A percentile compares a stretch with the other conserved stretches of the same genome.
Conservation (phyloP, 345 rosid genomes). For the Lepidium didymum region DNA sequence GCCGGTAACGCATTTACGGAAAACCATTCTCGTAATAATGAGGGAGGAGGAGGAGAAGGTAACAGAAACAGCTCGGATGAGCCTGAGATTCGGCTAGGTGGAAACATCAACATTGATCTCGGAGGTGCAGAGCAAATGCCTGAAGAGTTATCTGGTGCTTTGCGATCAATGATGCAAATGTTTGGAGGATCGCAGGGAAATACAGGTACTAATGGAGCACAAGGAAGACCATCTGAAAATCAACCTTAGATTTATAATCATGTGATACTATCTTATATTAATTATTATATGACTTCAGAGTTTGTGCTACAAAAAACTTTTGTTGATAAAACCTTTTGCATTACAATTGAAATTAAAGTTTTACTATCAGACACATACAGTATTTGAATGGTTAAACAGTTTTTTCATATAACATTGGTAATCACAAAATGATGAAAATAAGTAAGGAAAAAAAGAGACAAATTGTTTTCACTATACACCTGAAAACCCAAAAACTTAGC, state of each 20-base stretch:
- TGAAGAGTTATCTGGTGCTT: constrained; percentile 46
- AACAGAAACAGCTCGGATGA: constrained; percentile 7
- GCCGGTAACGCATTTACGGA: constrained; percentile 11
- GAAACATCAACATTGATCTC: constrained; percentile 18
- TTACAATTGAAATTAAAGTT: not conserved
- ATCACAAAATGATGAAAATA: not conserved
- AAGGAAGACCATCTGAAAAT: constrained; percentile 36
- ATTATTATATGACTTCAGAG: not conserved
- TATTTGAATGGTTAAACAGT: not conserved
- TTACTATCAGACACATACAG: not conserved
- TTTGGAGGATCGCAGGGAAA: constrained; percentile 46
- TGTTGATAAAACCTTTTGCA: not conserved
- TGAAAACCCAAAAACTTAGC: constrained; percentile 1
- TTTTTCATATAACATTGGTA: not conserved
- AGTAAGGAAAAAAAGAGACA: not conserved
- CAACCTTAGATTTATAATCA: not conserved
- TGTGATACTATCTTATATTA: not conserved
- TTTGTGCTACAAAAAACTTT: not conserved
- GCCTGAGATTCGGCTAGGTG: constrained; percentile 23
- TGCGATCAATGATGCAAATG: constrained; percentile 67
- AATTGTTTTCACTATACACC: constrained; percentile 6
- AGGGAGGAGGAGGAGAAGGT: constrained; percentile 13
- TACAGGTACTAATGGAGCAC: constrained; percentile 18
- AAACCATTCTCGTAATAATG: not conserved
- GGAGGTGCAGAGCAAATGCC: constrained; percentile 21